Evolutionary conservation across 2,329 filamentous ascomycete species (phyloP).

Genomic region (Juglanconis juglandina): DNA sequence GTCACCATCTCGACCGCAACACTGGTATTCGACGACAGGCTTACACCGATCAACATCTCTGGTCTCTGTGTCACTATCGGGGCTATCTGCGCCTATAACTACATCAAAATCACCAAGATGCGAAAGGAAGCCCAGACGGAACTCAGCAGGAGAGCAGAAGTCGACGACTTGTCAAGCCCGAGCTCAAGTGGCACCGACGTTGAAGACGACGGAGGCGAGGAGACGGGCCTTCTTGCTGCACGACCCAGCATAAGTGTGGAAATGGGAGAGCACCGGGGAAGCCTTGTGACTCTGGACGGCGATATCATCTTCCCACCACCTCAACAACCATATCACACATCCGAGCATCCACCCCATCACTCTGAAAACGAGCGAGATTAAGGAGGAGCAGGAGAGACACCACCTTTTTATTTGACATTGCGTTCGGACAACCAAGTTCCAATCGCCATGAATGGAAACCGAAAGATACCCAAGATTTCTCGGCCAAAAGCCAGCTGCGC

Average conservation of each 20-base stretch:
- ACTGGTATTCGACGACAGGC: conserved; percentile 79
- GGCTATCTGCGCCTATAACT: conserved; percentile 89
- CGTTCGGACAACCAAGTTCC: not conserved
- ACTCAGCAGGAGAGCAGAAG: conserved; percentile 41
- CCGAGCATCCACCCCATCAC: not conserved
- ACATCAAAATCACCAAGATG: conserved; percentile 91
- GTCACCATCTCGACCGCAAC: conserved; percentile 89
- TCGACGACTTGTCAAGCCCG: conserved; percentile 26
- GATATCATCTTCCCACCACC: conserved; percentile 35
- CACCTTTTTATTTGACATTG: not conserved
- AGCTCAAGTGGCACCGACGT: conserved; percentile 38
- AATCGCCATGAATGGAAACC: not conserved
- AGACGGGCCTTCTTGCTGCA: conserved; percentile 44
- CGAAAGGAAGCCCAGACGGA: conserved; percentile 64
- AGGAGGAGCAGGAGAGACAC: not conserved
- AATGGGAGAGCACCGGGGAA: conserved; percentile 27
- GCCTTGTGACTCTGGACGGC: conserved; percentile 38
- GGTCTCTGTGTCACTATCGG: conserved; percentile 84
- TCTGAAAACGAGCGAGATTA: conserved; percentile 17
- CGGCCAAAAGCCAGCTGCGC: not conserved
- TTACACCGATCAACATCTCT: conserved; percentile 82
- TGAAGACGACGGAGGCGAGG: conserved; percentile 41
- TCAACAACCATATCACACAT: conserved; percentile 1
- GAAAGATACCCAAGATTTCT: conserved; percentile 8
- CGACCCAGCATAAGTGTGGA: conserved; percentile 31